phyloP scores from a whole-genome alignment of 2,329 filamentous ascomycete genomes.

The Alternaria ethzedia region DNA sequence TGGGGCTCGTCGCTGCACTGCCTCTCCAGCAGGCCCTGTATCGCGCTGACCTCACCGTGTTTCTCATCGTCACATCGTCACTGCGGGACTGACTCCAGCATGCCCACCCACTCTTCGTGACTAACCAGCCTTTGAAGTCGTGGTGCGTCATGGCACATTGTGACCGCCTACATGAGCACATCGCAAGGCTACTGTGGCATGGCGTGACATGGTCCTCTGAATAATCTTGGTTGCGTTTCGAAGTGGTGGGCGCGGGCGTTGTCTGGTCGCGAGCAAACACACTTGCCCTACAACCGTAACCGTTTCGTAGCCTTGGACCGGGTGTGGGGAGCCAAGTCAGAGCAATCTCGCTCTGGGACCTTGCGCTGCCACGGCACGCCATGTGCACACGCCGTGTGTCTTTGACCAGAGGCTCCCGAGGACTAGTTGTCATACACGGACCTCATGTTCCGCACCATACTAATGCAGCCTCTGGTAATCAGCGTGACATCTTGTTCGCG shows the following conservation, averaged over 20 bases:
- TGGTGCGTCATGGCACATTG: conserved; percentile 20
- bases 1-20: conserved; percentile 27
- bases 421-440: conserved; percentile 34
- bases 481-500: conserved; percentile 23
- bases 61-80: conserved; percentile 15
- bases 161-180: conserved; percentile 25
- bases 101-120: conserved; percentile 3
- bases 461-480: conserved; percentile 22
- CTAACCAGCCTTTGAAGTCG: conserved; percentile 3
- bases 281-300: conserved; percentile 7
- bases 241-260: conserved; percentile 3
- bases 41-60: conserved; percentile 40
- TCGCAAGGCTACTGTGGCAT: conserved; percentile 7
- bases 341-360: conserved; percentile 16
- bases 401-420: conserved; percentile 18
- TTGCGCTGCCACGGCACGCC: conserved; percentile 2
- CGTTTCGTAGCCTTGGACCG: conserved; percentile 9
- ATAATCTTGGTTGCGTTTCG: conserved; percentile 12
- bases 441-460: conserved; percentile 31
- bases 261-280: conserved; percentile 9
- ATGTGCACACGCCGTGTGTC: conserved; percentile 8
- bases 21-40: conserved; percentile 11
- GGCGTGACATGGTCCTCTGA: conserved; percentile 4
- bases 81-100: conserved; percentile 15
- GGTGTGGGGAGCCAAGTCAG: conserved; percentile 5